Conservation (phyloP, 257 asterid species). For the Penstemon davidsonii region DNA sequence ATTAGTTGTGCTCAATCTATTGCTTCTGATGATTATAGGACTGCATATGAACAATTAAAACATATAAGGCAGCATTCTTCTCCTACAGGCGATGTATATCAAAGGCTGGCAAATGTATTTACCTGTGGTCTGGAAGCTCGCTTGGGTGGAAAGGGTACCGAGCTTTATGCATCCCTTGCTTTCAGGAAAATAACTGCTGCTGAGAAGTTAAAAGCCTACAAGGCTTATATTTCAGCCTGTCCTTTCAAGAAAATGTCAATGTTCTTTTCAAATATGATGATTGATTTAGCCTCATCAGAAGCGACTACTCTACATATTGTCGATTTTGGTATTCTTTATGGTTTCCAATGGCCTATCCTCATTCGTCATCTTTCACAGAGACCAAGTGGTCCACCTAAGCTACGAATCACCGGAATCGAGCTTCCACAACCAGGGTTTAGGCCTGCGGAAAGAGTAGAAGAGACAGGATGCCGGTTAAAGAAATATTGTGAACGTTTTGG, state of each 20-base stretch:
- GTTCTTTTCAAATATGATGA: slow-evolving; percentile 63
- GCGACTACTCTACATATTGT: slow-evolving; percentile 65
- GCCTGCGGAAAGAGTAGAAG: slow-evolving; percentile 76
- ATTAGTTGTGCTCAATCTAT: slow-evolving; percentile 81
- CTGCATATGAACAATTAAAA: slow-evolving; percentile 66
- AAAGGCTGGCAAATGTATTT: slow-evolving; percentile 74
- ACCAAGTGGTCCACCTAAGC: slow-evolving; percentile 64
- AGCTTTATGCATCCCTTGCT: slow-evolving; percentile 60
- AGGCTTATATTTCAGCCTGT: slow-evolving; percentile 63
- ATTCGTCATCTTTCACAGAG: slow-evolving; percentile 65
- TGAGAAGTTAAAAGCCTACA: slow-evolving; percentile 82
- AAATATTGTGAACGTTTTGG: slow-evolving; percentile 75
- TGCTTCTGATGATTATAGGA: slow-evolving; percentile 71
- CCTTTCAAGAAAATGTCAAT: slow-evolving; percentile 77
- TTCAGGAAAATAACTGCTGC: slow-evolving; percentile 61
- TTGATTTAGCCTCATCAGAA: slow-evolving; percentile 41
- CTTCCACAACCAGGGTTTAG: slow-evolving; percentile 82
- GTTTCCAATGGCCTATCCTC: slow-evolving; percentile 90
- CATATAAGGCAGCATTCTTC: slow-evolving; percentile 72
- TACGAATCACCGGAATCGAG: slow-evolving; percentile 84
- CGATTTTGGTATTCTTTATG: slow-evolving; percentile 81
- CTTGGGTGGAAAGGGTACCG: slow-evolving; percentile 73
- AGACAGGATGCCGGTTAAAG: slow-evolving; percentile 74
- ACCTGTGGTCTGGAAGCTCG: slow-evolving; percentile 85
- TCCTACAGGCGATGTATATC: slow-evolving; percentile 67